phyloP scores from a whole-genome alignment of 306 rosid genomes.

The Fragaria iinumae region DNA sequence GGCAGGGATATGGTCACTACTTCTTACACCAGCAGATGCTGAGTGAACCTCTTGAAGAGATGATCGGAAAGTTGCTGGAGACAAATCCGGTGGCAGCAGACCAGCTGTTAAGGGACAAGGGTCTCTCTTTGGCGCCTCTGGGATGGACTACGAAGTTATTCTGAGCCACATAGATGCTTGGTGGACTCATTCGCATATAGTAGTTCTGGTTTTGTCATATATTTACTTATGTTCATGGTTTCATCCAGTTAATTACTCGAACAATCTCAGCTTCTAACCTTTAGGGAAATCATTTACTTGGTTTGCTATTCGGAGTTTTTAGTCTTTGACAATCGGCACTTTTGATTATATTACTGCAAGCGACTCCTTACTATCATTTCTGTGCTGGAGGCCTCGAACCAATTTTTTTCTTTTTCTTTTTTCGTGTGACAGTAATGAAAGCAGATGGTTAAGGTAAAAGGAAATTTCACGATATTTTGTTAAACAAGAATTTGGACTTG shows the following conservation, averaged over 20 bases:
- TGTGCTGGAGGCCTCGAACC: background rate
- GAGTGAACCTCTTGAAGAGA: slow-evolving; percentile 87
- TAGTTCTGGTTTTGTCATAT: background rate
- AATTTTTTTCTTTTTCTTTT: background rate
- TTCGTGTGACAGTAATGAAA: background rate
- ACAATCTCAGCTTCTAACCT: background rate
- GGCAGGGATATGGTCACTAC: slow-evolving; percentile 89
- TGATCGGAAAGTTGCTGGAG: slow-evolving; percentile 77
- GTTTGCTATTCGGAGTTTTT: background rate
- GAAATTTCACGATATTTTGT: background rate
- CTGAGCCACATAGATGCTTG: slow-evolving; percentile 27
- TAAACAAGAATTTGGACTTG: background rate
- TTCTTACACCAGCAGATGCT: slow-evolving; percentile 47
- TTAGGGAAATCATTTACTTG: background rate
- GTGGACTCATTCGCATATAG: background rate
- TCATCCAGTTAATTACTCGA: background rate
- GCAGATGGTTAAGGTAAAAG: background rate
- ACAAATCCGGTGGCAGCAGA: slow-evolving; percentile 54
- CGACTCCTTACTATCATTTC: background rate
- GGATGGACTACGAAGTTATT: slow-evolving; percentile 42
- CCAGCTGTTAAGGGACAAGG: slow-evolving; percentile 67
- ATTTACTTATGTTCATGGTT: background rate
- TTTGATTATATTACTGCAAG: background rate
- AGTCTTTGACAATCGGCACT: background rate
- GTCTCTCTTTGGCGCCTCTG: slow-evolving; percentile 64